phyloP scores from a whole-genome alignment of 495 filamentous ascomycete species.

The Sabuloglossum arenarium region DNA sequence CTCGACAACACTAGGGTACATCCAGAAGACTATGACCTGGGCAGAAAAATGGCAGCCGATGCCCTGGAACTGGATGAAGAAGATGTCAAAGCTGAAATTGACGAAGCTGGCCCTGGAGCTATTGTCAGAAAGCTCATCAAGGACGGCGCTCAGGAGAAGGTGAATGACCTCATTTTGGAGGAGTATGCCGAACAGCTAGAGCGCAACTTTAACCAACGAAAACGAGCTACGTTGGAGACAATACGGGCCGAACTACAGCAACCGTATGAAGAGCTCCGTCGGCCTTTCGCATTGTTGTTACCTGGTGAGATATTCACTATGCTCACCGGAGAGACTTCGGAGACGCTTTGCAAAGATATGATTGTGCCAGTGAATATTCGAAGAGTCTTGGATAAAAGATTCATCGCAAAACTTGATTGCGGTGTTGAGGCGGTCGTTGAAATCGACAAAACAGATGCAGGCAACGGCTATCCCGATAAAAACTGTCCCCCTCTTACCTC shows the following conservation, averaged over 20 bases:
- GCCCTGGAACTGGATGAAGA: constrained; percentile 92
- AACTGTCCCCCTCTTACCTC: constrained; percentile 30
- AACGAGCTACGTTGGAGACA: constrained; percentile 88
- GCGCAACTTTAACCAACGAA: constrained; percentile 75
- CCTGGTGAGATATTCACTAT: constrained; percentile 85
- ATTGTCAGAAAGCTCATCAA: constrained; percentile 83
- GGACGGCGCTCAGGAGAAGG: constrained; percentile 78
- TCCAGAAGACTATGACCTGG: constrained; percentile 94
- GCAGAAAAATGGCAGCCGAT: constrained; percentile 94
- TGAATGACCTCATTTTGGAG: constrained; percentile 89
- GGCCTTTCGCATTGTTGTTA: constrained; percentile 47
- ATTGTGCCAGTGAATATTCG: constrained; percentile 77
- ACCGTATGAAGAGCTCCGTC: constrained; percentile 85
- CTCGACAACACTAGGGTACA: constrained; percentile 93
- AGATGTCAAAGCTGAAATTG: constrained; percentile 82
- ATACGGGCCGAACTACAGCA: constrained; percentile 83
- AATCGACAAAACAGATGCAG: constrained; percentile 52
- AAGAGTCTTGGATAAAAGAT: constrained; percentile 49
- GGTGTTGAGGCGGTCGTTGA: constrained; percentile 58
- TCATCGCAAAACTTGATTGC: constrained; percentile 82
- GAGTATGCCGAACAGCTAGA: constrained; percentile 94
- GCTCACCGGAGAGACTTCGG: constrained; percentile 81
- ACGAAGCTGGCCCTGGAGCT: constrained; percentile 69
- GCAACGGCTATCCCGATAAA: constrained; percentile 32
- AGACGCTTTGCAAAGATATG: constrained; percentile 71